phyloP scores from a whole-genome alignment of 2,329 filamentous ascomycete genomes.

The Cladobotryum protrusum region DNA sequence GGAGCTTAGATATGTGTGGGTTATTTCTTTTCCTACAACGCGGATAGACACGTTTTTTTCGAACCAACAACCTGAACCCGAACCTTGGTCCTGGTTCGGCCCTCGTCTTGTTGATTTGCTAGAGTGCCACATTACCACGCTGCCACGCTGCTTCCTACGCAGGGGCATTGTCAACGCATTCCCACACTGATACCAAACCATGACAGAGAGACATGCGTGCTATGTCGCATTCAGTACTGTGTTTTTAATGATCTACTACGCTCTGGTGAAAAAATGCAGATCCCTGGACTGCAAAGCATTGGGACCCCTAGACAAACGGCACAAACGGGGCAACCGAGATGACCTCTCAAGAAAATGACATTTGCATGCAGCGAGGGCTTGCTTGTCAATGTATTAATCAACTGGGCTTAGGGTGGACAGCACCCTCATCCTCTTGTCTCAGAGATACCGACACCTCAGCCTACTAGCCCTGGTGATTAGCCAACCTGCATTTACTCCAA shows the following conservation, averaged over 20 bases:
- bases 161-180: background rate
- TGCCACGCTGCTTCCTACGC: background rate
- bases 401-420: no score
- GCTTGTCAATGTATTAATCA: constrained; percentile 17
- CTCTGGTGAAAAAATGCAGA: constrained; percentile 11
- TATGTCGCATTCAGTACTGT: constrained; percentile 9
- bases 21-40: background rate
- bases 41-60: background rate
- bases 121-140: background rate
- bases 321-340: no score
- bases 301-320: background rate
- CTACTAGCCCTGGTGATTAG: no score
- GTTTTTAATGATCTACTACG: constrained; percentile 10
- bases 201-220: background rate
- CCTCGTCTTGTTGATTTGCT: background rate
- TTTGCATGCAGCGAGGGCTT: constrained; percentile 15
- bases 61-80: background rate
- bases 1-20: no score
- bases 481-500: no score
- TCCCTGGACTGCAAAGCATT: constrained; percentile 12
- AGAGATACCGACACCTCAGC: no score
- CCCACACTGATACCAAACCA: background rate
- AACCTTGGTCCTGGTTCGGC: background rate
- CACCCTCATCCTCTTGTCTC: no score
- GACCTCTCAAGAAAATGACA: background rate